phyloP scores from a whole-genome alignment of 1,139 yeast genomes.

The Magnusiomyces tetraspermus region DNA sequence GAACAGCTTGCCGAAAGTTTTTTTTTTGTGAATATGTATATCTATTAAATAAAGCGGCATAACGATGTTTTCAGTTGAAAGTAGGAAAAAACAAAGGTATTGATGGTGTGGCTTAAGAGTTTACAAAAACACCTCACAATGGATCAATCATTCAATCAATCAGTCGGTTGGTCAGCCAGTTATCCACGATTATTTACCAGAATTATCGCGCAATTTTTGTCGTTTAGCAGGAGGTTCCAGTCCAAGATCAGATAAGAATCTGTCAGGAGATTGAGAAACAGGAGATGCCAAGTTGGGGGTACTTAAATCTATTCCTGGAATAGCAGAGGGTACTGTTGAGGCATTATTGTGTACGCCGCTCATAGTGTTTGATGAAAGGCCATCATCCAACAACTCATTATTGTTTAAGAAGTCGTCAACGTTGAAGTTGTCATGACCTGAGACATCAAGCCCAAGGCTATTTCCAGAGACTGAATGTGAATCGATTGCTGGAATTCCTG shows the following conservation, averaged over 20 bases:
- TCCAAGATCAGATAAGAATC: neutral
- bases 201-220: neutral
- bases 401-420: constrained; percentile 4
- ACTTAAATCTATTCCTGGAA: neutral
- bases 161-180: too few species aligned
- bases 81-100: too few species aligned
- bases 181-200: too few species aligned
- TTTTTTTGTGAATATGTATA: too few species aligned
- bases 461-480: neutral
- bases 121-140: too few species aligned
- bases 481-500: neutral
- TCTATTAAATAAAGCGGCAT: too few species aligned
- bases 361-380: neutral
- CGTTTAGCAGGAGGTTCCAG: neutral
- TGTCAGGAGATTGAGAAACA: neutral
- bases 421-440: constrained; percentile 1
- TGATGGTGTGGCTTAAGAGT: too few species aligned
- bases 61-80: too few species aligned
- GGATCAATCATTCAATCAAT: too few species aligned
- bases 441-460: neutral
- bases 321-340: neutral
- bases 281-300: neutral
- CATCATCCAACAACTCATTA: neutral
- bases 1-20: too few species aligned
- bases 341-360: neutral